A percentile compares a stretch with the other conserved stretches of the same genome.
phyloP scores from a whole-genome alignment of 192 early-diverging fungal species.

The Podochytrium sp. region DNA sequence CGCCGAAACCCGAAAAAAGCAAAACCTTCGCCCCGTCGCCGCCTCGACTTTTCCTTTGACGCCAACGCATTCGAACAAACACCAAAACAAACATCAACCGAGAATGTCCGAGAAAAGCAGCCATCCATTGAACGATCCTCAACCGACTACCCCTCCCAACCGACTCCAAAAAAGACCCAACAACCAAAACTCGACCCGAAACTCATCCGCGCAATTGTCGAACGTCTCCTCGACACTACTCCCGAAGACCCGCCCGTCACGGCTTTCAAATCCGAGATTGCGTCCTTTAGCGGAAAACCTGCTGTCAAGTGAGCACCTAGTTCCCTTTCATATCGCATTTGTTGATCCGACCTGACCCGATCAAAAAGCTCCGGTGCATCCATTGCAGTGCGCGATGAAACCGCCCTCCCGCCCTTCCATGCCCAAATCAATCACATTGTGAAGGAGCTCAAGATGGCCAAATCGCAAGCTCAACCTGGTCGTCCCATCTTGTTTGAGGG shows the following conservation, averaged over 20 bases:
- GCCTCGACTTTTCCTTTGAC: no score
- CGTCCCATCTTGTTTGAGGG: conserved; percentile 43
- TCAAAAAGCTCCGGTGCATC: not conserved
- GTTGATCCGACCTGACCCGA: not conserved
- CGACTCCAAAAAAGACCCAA: no score
- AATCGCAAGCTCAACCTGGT: conserved; percentile 18
- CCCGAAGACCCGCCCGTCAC: conserved; percentile 5
- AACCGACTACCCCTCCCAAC: no score
- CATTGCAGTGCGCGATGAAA: conserved; percentile 13
- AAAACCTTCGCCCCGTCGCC: no score
- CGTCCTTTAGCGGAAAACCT: not conserved
- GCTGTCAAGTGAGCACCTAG: not conserved
- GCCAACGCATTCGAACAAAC: no score
- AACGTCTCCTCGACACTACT: not conserved
- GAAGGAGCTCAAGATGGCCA: conserved; percentile 18
- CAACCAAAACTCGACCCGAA: not conserved
- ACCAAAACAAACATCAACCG: no score
- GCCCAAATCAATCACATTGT: conserved; percentile 40
- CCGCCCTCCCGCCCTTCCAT: conserved; percentile 36
- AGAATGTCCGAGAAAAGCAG: no score
- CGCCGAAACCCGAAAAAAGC: no score
- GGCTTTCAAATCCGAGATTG: conserved; percentile 13
- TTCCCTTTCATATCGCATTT: not conserved
- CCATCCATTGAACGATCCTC: no score
- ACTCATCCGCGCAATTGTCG: conserved; percentile 6